A percentile compares a stretch with the other conserved stretches of the same genome.
These are phyloP conservation scores for Cunninghamia lanceolata DNA, from an alignment of 75 land plant species.

Conservation along the genomic window DNA sequence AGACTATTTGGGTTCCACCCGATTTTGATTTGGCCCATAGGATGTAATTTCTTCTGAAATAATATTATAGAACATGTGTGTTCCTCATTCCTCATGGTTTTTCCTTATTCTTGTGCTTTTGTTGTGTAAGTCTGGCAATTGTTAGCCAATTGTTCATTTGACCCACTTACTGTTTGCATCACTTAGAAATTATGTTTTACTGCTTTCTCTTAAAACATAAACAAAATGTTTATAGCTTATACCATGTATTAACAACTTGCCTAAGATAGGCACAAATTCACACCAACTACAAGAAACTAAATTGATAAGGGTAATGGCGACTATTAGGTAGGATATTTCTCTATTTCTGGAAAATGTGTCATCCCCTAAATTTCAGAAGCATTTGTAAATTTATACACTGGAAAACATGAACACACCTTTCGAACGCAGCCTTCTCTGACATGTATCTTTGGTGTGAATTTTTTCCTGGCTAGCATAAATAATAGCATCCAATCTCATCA, in stretches of 20 bases:
- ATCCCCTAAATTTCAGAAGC: neutral
- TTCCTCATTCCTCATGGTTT: too few relatives aligned
- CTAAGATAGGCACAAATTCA: neutral
- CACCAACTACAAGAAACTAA: neutral
- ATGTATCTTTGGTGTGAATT: neutral
- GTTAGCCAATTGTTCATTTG: too few relatives aligned
- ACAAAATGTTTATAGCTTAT: neutral
- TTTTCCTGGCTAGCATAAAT: conserved; percentile 29
- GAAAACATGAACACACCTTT: conserved; percentile 1
- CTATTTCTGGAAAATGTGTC: neutral
- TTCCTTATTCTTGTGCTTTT: too few relatives aligned
- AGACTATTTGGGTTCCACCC: too few relatives aligned
- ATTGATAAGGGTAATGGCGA: neutral
- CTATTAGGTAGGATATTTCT: neutral
- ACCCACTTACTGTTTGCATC: neutral
- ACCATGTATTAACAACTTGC: neutral
- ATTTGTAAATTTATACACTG: too few relatives aligned
- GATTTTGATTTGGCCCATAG: too few relatives aligned
- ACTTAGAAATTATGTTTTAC: neutral
- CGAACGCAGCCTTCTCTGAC: neutral
- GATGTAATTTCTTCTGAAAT: too few relatives aligned
- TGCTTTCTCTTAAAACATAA: neutral
- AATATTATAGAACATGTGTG: too few relatives aligned
- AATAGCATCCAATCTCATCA: conserved; percentile 51
- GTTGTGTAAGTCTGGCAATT: too few relatives aligned